Evolutionary conservation across 306 rosid species (phyloP).

Genomic region (Lablab purpureus): DNA sequence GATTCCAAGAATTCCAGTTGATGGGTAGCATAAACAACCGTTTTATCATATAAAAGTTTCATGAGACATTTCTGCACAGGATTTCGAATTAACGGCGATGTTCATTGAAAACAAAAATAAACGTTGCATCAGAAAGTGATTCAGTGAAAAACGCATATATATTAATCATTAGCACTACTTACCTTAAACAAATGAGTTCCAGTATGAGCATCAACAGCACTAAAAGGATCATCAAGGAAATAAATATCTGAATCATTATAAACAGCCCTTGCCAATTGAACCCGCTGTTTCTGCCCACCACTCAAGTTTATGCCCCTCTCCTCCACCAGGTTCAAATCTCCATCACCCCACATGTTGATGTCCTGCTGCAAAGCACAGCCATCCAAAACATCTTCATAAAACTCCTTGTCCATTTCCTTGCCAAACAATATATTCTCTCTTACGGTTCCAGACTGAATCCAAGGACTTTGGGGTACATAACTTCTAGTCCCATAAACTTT

Average conservation of each 20-base stretch:
- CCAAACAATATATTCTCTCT: constrained; percentile 91
- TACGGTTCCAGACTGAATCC: constrained; percentile 92
- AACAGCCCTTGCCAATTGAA: constrained; percentile 92
- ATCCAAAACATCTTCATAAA: constrained; percentile 73
- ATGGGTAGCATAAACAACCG: constrained; percentile 90
- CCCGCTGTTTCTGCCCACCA: constrained; percentile 93
- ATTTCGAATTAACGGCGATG: constrained; percentile 33
- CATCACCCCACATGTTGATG: constrained; percentile 72
- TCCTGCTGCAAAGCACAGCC: constrained; percentile 85
- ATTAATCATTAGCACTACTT: constrained; percentile 12
- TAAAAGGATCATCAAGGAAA: constrained; percentile 92
- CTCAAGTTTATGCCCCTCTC: constrained; percentile 95
- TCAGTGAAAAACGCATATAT: not conserved
- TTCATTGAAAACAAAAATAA: not conserved
- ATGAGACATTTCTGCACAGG: constrained; percentile 83
- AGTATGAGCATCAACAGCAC: constrained; percentile 96
- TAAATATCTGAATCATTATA: constrained; percentile 87
- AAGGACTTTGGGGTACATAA: constrained; percentile 92
- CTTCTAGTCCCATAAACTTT: constrained; percentile 68
- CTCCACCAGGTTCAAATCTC: constrained; percentile 76
- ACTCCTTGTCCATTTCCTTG: constrained; percentile 61
- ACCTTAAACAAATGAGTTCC: constrained; percentile 88
- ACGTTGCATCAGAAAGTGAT: constrained; percentile 6
- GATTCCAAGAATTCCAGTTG: constrained; percentile 90
- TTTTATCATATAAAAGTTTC: constrained; percentile 75